phyloP scores from a whole-genome alignment of 164 flowering plant genomes.

The Macadamia integrifolia region DNA sequence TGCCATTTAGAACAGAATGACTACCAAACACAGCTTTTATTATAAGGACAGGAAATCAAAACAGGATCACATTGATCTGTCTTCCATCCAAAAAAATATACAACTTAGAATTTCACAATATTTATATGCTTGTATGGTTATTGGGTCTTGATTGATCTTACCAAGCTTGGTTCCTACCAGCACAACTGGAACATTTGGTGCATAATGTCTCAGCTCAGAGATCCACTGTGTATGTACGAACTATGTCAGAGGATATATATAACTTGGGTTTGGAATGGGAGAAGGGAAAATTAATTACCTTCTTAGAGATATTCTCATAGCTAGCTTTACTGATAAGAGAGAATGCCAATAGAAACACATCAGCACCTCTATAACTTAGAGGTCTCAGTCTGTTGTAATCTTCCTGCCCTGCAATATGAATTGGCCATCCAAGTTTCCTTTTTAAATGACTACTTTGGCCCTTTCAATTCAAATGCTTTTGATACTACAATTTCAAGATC shows the following conservation, averaged over 20 bases:
- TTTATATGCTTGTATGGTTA: neutral
- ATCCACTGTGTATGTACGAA: constrained; percentile 37
- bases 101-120: neutral
- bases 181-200: constrained; percentile 42
- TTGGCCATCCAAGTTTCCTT: neutral
- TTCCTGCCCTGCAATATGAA: constrained; percentile 54
- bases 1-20: too few species aligned
- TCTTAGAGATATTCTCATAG: constrained; percentile 65
- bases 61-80: too few species aligned
- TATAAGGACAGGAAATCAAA: too few species aligned
- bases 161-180: constrained; percentile 54
- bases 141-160: constrained; percentile 9
- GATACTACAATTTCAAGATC: neutral
- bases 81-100: neutral
- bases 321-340: constrained; percentile 78
- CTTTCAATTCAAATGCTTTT: neutral
- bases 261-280: too few species aligned
- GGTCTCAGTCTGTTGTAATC: constrained; percentile 78
- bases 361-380: constrained; percentile 75
- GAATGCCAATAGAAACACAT: constrained; percentile 71
- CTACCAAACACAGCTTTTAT: too few species aligned
- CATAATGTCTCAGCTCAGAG: constrained; percentile 50
- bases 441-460: too few species aligned
- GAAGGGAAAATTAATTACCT: constrained; percentile 10
- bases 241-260: neutral